Base-by-base conservation (phyloP, 2,329 filamentous ascomycete genomes). In the Pleoardoris graminearum region DNA sequence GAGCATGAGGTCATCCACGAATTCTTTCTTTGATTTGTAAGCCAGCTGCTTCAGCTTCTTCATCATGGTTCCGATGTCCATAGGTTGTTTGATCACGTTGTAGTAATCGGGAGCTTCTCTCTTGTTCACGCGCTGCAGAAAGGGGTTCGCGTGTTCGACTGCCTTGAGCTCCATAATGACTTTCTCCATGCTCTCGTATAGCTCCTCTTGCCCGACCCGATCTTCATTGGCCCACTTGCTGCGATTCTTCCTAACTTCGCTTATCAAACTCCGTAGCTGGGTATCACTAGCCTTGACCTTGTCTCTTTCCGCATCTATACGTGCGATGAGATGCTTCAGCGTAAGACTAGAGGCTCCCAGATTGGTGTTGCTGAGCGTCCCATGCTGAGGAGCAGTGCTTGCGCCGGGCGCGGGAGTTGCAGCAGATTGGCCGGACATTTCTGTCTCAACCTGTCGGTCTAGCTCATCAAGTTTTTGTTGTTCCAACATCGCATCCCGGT, bases 181-280 rank as follows among this genome's bases (percentile, higher is more conserved):
- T 77, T 97, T 97, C 73, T 99, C 94, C 12, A 94, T 82, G 10
- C 94, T 91, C 77, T 99, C 94, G 71, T 99, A 99, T 5, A 99
- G 81, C 75, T 99, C 94, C 74, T 99, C 94, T 75, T 99, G 94
- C 54, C 94, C 93, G 56, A 99, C 88, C 62, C 95, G 94, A 64
- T 99, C 94, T 74, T 97, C 94, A 71, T 89, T 97, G 3, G 94
- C 93, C 94, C 94, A 99, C 76, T 99, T 99, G 75, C 93, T 97
- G 66, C 94, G 83, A 65, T 97, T 97, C 75, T 97, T 99, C 59
- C 94, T 85, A 16, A 99, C 94, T 74, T 99, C 94, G 65, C 94
- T 97, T 83, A 99, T 96, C 53, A 99, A 78, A 44, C 88, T 90
- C 54, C 94, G 86, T 54, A 99, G 80, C 69, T 99, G 93, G 21